Base-by-base conservation (phyloP, 495 filamentous ascomycete genomes). In the Letharia lupina region DNA sequence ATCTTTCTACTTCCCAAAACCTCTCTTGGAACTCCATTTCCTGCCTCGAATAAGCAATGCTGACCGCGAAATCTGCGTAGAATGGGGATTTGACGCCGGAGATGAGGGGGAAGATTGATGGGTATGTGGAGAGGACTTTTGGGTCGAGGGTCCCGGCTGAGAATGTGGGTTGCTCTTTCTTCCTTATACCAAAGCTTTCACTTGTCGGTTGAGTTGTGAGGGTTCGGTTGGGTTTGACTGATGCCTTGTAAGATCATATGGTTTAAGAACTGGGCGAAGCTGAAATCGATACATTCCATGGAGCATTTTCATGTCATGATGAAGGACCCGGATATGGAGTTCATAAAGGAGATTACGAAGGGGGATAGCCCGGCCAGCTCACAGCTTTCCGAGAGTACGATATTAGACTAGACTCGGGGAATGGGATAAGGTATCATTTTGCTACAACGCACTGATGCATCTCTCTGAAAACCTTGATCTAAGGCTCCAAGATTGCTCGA, bases 301-400 rank as follows among this genome's bases (percentile, higher is more conserved):
- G 91, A 96, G 79, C 91, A 96, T 72, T 94, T 96, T 75, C 91
- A 96, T 75, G 89, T 96, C 72, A 92, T 96, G 90, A 77, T 96
- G 56, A 87, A 84, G 74, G 81, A 89, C 60, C 87, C 91, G 7
- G 86, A 91, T 72, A 78, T 79, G 58, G 82, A 77, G 44, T 91
- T 93, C 66, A 71, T 96, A 42, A 75, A 80, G 67, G 81, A 87
- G 67, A 84, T 95, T 69, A 95, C 91, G 3, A 75, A 82, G 39
- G 89, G 88, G 7, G 90, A 96, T 77, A 35, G 58, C 42, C 42
- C 56, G 5, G 64, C 47, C 9, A 50, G 56, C 44, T 9, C 37
- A 20, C 41, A 39, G 42, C 42, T 65, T 42, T 18, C 42, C 2
- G 39, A 61, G 41, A 28, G 52, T 23, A 33, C 13, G 31, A 37